Conservation (phyloP, 2,329 filamentous ascomycete genomes). For the Cryphonectria parasitica region DNA sequence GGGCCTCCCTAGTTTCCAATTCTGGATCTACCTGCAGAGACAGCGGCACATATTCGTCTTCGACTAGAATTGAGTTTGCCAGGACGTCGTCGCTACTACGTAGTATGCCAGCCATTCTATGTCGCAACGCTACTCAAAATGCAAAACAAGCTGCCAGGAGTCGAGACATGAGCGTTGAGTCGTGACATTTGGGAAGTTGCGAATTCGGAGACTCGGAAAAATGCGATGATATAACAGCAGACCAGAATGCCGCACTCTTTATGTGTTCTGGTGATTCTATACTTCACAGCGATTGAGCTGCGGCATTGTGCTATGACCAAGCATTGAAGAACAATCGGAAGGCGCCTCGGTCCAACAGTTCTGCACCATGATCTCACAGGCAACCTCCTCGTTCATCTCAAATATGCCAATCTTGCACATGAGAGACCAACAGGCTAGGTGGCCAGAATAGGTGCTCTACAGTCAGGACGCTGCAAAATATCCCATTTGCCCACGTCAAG, state of each 20-base stretch:
- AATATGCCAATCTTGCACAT: neutral
- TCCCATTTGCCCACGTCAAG: neutral
- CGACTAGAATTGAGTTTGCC: slow-evolving; percentile 3
- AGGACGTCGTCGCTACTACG: neutral
- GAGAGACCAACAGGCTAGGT: neutral
- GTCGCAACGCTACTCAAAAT: neutral
- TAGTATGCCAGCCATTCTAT: neutral
- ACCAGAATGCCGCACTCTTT: neutral
- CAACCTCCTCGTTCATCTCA: neutral
- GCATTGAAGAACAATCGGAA: neutral
- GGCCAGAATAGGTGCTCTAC: neutral
- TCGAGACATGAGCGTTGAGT: neutral
- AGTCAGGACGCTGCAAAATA: neutral
- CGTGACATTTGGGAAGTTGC: neutral
- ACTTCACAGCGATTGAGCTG: neutral
- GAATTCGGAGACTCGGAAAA: neutral
- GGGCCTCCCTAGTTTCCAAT: slow-evolving; percentile 1
- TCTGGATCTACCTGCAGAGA: neutral
- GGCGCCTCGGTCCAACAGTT: neutral
- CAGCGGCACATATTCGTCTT: neutral
- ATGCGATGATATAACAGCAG: neutral
- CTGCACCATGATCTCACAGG: neutral
- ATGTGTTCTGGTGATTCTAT: neutral
- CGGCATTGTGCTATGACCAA: neutral
- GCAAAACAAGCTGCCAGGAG: neutral